These are phyloP conservation scores for Trichosporon coremiiforme DNA, from an alignment of 1,284 basidiomycete species.

Conservation along the genomic window DNA sequence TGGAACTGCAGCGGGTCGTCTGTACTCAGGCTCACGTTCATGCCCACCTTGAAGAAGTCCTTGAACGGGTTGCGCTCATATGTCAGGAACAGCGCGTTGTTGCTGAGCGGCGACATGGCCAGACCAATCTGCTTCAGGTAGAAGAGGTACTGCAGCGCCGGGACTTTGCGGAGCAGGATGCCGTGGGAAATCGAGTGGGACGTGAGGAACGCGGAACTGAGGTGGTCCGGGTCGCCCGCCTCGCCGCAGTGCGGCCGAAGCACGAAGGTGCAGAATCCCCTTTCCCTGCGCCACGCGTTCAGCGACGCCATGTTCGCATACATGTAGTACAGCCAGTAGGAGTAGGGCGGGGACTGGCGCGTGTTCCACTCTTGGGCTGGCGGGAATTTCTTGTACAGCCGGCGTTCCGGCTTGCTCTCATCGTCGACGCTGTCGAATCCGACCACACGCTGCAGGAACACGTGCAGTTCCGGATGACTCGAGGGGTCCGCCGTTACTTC, in stretches of 20 bases:
- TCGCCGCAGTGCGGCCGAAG: slow-evolving; percentile 96
- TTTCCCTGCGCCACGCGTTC: slow-evolving; percentile 82
- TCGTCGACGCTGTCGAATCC: slow-evolving; percentile 99
- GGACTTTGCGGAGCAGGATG: slow-evolving; percentile 95
- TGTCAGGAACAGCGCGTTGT: slow-evolving; percentile 92
- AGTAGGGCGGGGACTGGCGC: slow-evolving; percentile 86
- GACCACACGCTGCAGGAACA: slow-evolving; percentile 92
- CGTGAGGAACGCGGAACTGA: slow-evolving; percentile 92
- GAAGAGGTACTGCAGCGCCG: slow-evolving; percentile 83
- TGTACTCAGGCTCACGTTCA: slow-evolving; percentile 96
- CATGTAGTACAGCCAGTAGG: slow-evolving; percentile 98
- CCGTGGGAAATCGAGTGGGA: slow-evolving; percentile 99
- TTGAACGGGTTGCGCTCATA: slow-evolving; percentile 98
- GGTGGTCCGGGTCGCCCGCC: slow-evolving; percentile 96
- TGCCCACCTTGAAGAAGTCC: slow-evolving; percentile 92
- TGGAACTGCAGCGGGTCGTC: slow-evolving; percentile 73
- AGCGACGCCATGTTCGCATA: slow-evolving; percentile 94
- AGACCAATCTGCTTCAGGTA: slow-evolving; percentile 96
- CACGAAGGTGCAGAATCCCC: slow-evolving; percentile 97
- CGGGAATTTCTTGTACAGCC: slow-evolving; percentile 94
- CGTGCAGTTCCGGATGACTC: slow-evolving; percentile 89
- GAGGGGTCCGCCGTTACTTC: slow-evolving; percentile 92
- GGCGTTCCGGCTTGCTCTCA: slow-evolving; percentile 89
- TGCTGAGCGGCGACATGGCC: slow-evolving; percentile 97
- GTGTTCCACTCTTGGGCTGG: slow-evolving; percentile 90